Base-by-base conservation (phyloP, 1,139 yeast species). In the Taphrina pruni region DNA sequence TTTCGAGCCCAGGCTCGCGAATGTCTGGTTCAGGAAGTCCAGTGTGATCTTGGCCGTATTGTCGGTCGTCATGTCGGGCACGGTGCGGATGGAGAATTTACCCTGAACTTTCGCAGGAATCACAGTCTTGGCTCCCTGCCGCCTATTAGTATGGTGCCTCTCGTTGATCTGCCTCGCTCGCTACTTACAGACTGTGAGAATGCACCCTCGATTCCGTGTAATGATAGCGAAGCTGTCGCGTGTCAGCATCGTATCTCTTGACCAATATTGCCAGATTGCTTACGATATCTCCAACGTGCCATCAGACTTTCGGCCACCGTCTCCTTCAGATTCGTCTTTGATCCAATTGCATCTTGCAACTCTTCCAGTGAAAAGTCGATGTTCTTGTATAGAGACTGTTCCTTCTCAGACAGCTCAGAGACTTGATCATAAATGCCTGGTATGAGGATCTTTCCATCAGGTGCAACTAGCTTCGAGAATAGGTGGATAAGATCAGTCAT, bases 201-300 rank as follows among this genome's bases (percentile, higher is more conserved):
- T 8, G 99, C 99, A 73, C 99, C 99, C 81, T 94, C 99, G 72
- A 94, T 86, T 75, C 99, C 99, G 80, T 94, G 99, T 73, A 94
- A 81, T 6, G 98, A 92, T 77, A 94, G 84, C 21, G 99, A 92
- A 71, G 99, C 60, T 56, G 14, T 11, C 39, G 2, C 11, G 9
- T 11, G 14, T 39, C 20, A 38, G 36, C 6, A 98, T 81, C 84
- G n/a, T 45, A 91, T 35, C 43, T 48, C 57, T 14, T 17, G n/a
- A 41, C 35, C n/a, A 39, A 6, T 7, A 26, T n/a, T 5, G 8
- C 11, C 14, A n/a, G 11, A 26, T 14, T 17, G 14, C 48, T 55
- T 52, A 38, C 60, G 71, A 43, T 60, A 65, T 85, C 99, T 88
- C 99, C 99, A 94, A 85, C 99, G 88, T n/a, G 94, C 97, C 88